Base-by-base conservation (phyloP, 106 monocot genomes). In the Apostasia ramifera region DNA sequence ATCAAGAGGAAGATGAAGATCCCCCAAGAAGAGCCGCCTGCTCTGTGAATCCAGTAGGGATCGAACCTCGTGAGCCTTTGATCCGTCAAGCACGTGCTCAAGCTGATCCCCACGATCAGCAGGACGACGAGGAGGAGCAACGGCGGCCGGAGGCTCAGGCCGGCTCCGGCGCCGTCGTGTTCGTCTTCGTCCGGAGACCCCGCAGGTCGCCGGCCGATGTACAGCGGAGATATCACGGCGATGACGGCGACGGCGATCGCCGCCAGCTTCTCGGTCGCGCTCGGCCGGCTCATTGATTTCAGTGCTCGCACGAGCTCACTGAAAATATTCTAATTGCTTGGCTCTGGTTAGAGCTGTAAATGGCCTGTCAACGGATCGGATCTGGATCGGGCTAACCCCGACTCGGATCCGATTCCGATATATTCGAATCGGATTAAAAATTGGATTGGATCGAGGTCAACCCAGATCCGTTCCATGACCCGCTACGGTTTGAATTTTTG, bases 1-100 rank as follows among this genome's bases (percentile, higher is more conserved):
- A 94, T 39, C 58, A 85, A 42, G 26, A 95, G 88, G 48, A 64
- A 59, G 3, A 66, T 60, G 9, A 83, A 66, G 73, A 95, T 83
- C 50, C 91, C 91, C 52, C 74, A 79, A 0, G 95, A 86, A 3
- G 95, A 95, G 8, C 95, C 95, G 12, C 91, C 85, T 8, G 84
- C 85, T 37, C 95, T 70, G 47, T 95, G 95, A 38, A 95, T 95
- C 91, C 85, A 95, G 71, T 95, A 86, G 1, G 86, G 91, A 68
- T 95, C 95, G 61, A 91, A 84, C 78, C 86, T 71, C 70, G 66
- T 48, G 69, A 57, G 76, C 40, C 95, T 75, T 13, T 72, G 58
- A 42, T 95, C 91, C 55, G 82, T 1, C 53, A 88, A 76, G 63
- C 82, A 79, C 6, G 82, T 68, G 44, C 26, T 26, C 12, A 89